These are phyloP conservation scores for Arxiozyma bovina DNA, from an alignment of 1,139 yeast species.

Conservation along the genomic window DNA sequence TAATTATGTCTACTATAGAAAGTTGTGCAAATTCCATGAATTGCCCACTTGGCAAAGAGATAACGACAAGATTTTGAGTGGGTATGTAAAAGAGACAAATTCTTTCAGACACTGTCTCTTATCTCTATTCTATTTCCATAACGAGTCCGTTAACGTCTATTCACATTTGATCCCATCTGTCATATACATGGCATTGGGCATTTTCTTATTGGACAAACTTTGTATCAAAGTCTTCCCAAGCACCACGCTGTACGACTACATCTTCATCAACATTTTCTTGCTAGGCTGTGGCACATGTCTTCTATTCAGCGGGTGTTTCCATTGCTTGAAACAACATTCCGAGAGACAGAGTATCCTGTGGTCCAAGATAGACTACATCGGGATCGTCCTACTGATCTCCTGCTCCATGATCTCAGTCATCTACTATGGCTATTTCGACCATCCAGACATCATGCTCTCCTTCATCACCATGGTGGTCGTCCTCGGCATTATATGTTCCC, in stretches of 20 bases:
- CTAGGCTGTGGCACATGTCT: slow-evolving; percentile 53
- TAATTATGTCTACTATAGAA: not conserved
- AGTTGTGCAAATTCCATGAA: slow-evolving; percentile 34
- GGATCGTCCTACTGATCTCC: slow-evolving; percentile 70
- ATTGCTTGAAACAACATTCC: slow-evolving; percentile 72
- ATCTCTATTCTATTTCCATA: slow-evolving; percentile 63
- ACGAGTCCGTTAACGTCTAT: slow-evolving; percentile 76
- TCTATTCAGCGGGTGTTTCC: slow-evolving; percentile 69
- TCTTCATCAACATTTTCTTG: slow-evolving; percentile 38
- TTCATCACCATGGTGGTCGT: slow-evolving; percentile 45
- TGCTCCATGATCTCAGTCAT: slow-evolving; percentile 68
- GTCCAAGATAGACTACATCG: slow-evolving; percentile 80
- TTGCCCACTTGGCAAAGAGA: slow-evolving; percentile 81
- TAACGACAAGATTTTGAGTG: slow-evolving; percentile 63
- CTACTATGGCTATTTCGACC: slow-evolving; percentile 58
- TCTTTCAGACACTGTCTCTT: slow-evolving; percentile 45
- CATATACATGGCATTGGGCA: slow-evolving; percentile 31
- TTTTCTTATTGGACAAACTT: slow-evolving; percentile 25
- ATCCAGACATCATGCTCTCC: slow-evolving; percentile 34
- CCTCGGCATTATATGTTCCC: slow-evolving; percentile 55
- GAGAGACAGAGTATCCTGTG: slow-evolving; percentile 44
- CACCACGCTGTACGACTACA: slow-evolving; percentile 39
- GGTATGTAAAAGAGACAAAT: slow-evolving; percentile 63
- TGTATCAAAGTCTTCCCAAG: slow-evolving; percentile 39
- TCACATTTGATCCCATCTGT: slow-evolving; percentile 68